These are phyloP conservation scores for Aspergillus sp. DNA, from an alignment of 2,329 filamentous ascomycete species.

Conservation along the genomic window DNA sequence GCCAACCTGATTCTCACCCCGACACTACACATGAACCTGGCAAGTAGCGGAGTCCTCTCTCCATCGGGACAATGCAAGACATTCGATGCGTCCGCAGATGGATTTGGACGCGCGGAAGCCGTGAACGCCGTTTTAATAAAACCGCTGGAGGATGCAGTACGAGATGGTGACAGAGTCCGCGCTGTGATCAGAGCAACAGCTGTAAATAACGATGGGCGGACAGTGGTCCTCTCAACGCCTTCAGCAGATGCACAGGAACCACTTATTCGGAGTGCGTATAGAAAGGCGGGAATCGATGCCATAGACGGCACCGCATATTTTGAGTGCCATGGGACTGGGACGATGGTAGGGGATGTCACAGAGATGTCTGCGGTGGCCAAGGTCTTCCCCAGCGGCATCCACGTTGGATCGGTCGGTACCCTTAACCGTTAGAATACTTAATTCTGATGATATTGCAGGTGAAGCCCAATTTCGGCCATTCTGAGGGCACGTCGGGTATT, in stretches of 20 bases:
- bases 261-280: slow-evolving; percentile 16
- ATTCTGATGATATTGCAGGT: slow-evolving; percentile 1
- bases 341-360: slow-evolving; percentile 10
- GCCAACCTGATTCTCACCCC: slow-evolving; percentile 26
- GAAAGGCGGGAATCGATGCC: slow-evolving; percentile 4
- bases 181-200: slow-evolving; percentile 10
- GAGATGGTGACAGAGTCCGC: slow-evolving; percentile 35
- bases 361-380: slow-evolving; percentile 7
- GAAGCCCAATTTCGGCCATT: slow-evolving; percentile 26
- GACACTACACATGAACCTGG: slow-evolving; percentile 21
- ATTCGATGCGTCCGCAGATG: slow-evolving; percentile 49
- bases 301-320: slow-evolving; percentile 11
- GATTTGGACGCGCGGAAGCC: slow-evolving; percentile 53
- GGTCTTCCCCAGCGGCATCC: slow-evolving; percentile 2
- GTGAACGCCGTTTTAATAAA: slow-evolving; percentile 50
- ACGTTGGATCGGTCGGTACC: slow-evolving; percentile 10
- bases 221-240: slow-evolving; percentile 15
- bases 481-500: slow-evolving; percentile 21
- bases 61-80: slow-evolving; percentile 48
- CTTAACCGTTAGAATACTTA: too few relatives aligned
- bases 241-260: slow-evolving; percentile 14
- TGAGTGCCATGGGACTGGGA: slow-evolving; percentile 18
- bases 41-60: slow-evolving; percentile 34
- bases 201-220: slow-evolving; percentile 17
- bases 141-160: slow-evolving; percentile 44